Conservation (phyloP, 1,284 basidiomycete species). For the Testicularia cyperi region DNA sequence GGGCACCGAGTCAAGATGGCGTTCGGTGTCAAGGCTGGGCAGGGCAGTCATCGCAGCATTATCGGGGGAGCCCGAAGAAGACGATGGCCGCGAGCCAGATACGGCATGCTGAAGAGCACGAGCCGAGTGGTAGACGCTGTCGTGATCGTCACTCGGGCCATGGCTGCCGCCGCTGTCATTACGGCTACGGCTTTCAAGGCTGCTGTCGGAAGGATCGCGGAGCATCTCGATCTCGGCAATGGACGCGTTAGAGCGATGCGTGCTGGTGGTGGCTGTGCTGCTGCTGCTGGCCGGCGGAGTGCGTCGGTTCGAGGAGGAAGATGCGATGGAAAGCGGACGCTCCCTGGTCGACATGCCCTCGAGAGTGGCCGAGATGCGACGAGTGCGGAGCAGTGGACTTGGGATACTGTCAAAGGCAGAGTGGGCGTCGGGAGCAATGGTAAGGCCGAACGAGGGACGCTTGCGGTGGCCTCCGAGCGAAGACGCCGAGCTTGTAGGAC, state of each 20-base stretch:
- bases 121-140: not conserved
- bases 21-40: not conserved
- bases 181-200: no score
- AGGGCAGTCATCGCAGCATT: constrained; percentile 11
- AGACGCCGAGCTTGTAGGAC: constrained; percentile 12
- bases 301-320: no score
- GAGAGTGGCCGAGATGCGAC: constrained; percentile 4
- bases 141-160: no score
- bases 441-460: constrained; percentile 32
- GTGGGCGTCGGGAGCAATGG: constrained; percentile 34
- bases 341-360: not conserved
- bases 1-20: constrained; percentile 22
- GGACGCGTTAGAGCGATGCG: no score
- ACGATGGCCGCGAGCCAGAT: no score
- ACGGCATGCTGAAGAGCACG: constrained; percentile 1
- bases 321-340: no score
- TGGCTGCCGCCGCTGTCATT: no score
- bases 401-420: constrained; percentile 39
- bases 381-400: constrained; percentile 22
- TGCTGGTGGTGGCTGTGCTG: no score
- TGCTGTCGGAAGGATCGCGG: no score
- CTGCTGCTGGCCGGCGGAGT: no score
- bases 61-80: no score
- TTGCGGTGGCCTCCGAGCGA: constrained; percentile 23
- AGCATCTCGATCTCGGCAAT: constrained; percentile 24